Conservation (phyloP, 345 rosid species). For the Carallia brachiata region DNA sequence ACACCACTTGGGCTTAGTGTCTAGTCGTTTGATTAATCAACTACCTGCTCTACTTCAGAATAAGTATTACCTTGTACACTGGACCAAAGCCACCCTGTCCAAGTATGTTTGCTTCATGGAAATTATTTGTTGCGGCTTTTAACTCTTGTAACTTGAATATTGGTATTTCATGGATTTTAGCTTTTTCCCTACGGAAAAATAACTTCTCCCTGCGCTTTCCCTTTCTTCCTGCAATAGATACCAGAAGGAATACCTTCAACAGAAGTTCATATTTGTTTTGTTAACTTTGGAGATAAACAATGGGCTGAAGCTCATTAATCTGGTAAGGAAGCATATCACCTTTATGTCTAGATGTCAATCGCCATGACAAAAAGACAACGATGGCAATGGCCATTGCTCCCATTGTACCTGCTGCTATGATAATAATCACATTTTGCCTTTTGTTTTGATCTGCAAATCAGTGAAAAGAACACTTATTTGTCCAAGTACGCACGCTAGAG, state of each 20-base stretch:
- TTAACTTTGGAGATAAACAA: too few relatives aligned
- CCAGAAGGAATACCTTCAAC: too few relatives aligned
- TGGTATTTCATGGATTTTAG: neutral
- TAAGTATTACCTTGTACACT: constrained; percentile 19
- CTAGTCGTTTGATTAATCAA: too few relatives aligned
- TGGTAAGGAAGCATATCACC: neutral
- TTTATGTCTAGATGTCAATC: neutral
- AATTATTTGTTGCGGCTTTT: constrained; percentile 16
- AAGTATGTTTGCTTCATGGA: constrained; percentile 11
- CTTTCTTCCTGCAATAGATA: neutral
- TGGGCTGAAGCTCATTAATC: neutral
- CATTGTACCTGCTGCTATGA: neutral
- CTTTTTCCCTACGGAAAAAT: neutral
- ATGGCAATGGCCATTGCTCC: constrained; percentile 20
- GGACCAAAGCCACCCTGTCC: constrained; percentile 30
- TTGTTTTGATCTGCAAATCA: constrained; percentile 2
- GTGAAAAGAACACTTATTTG: neutral
- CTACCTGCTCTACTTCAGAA: too few relatives aligned
- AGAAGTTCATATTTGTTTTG: too few relatives aligned
- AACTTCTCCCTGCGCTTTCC: neutral
- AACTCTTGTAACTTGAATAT: constrained; percentile 11
- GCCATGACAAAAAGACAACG: neutral
- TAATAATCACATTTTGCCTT: too few relatives aligned
- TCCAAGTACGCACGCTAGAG: too few relatives aligned
- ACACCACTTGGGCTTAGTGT: too few relatives aligned